Base-by-base conservation (phyloP, 2,329 filamentous ascomycete species). In the Alternaria atra region DNA sequence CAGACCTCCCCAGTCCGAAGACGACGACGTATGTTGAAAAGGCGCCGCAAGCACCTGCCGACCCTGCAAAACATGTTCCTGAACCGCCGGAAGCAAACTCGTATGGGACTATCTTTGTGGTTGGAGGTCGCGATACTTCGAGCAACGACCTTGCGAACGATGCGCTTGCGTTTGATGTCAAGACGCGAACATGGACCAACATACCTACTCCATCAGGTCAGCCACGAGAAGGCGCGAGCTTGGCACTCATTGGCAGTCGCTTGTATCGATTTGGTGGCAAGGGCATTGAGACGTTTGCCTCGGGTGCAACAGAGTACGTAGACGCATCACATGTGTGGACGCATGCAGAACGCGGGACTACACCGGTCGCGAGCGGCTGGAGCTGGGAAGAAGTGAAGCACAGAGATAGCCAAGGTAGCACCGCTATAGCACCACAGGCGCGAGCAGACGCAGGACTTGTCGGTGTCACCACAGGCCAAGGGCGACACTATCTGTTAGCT, bases 101-200 rank as follows among this genome's bases (percentile, higher is more conserved):
- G 1, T 84, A 84, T 73, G 83, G 84, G 44, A 84, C 85, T 3
- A 71, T 88, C 7, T 78, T 87, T 47, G 72, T 87, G 0, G 76
- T 84, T 44, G 85, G 84, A 23, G 86, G 86, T 3, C 73, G 63
- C 8, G 65, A 73, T 23, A 61, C 50, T 15, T 52, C 61, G n/a
- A 70, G 42, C 8, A 60, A 63, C 8, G 52, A 72, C 34, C 65
- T 76, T 2, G 62, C 80, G 8, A 79, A 76, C 8, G 85, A 87
- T 63, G 80, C 81, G 8, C 85, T 85, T 79, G 77, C 82, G 35
- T 87, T 86, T 65, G 81, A 86, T 58, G 78, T 85, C 40, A 75
- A 76, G 25, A 78, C 80, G 3, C 77, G 80, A 5, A 82, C 80
- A 0, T 88, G 85, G 85, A 81, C 79, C 2, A 79, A 80, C 35